A percentile compares a stretch with the other conserved stretches of the same genome.
Conservation (phyloP, 805 yeast genomes). For the Diddensiella caesifluorescens region DNA sequence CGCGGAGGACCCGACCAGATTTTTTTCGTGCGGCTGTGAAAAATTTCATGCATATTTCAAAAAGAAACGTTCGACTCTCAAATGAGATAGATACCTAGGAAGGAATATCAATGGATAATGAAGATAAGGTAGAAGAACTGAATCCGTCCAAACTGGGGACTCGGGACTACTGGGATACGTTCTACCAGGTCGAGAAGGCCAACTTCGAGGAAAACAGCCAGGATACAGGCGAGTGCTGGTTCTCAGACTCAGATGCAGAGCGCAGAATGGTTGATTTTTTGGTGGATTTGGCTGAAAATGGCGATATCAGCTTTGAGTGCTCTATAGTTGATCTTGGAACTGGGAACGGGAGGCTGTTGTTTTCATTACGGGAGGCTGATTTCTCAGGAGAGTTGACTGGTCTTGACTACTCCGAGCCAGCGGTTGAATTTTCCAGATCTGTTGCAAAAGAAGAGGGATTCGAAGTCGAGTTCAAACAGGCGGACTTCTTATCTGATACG, state of each 20-base stretch:
- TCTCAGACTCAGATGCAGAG: conserved; percentile 92
- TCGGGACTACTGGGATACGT: conserved; percentile 84
- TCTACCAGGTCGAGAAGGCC: conserved; percentile 64
- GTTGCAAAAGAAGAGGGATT: conserved; percentile 27
- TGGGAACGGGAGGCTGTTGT: conserved; percentile 89
- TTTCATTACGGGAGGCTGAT: conserved; percentile 61
- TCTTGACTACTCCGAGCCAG: conserved; percentile 76
- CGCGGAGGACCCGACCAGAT: too few species aligned
- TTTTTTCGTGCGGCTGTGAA: too few species aligned
- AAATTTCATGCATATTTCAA: too few species aligned
- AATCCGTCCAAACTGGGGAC: conserved; percentile 84
- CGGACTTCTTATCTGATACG: conserved; percentile 55
- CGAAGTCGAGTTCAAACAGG: conserved; percentile 49
- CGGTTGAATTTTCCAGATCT: conserved; percentile 64
- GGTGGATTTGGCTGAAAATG: conserved; percentile 38
- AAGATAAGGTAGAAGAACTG: conserved; percentile 33
- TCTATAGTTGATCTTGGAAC: conserved; percentile 81
- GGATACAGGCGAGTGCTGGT: conserved; percentile 97
- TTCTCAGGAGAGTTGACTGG: conserved; percentile 60
- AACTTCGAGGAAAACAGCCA: conserved; percentile 70
- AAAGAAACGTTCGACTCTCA: too few species aligned
- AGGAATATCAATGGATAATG: too few species aligned
- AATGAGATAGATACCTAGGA: too few species aligned
- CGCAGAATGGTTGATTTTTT: conserved; percentile 71
- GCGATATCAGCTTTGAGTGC: conserved; percentile 28